These are phyloP conservation scores for Fragaria vesca DNA, from an alignment of 306 rosid species.

Conservation along the genomic window DNA sequence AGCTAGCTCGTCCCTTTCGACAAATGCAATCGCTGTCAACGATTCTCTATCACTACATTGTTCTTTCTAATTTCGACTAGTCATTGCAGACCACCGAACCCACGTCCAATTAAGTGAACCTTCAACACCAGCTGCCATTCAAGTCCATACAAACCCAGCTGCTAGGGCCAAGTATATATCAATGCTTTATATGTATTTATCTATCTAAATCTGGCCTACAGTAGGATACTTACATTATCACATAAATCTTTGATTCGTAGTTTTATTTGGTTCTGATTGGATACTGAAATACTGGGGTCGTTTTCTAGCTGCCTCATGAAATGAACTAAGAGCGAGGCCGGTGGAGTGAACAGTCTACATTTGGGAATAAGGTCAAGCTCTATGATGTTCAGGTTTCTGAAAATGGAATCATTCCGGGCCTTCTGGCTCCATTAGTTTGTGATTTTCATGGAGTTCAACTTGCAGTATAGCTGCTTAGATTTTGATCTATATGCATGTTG, in stretches of 20 bases:
- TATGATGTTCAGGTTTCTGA: neutral
- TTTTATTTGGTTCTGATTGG: neutral
- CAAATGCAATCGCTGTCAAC: constrained; percentile 9
- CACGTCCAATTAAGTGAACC: neutral
- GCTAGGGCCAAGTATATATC: neutral
- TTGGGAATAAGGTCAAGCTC: neutral
- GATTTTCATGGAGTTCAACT: neutral
- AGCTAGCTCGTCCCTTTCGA: neutral
- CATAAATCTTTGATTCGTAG: neutral
- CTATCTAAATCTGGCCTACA: neutral
- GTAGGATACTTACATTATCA: neutral
- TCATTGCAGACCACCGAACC: neutral
- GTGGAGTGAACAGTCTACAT: neutral
- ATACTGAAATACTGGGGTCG: neutral
- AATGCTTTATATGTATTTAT: neutral
- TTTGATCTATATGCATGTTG: neutral
- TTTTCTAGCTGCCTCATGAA: neutral
- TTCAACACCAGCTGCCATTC: constrained; percentile 1
- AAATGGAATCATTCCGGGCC: constrained; percentile 6
- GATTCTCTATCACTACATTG: neutral
- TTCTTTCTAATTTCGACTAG: neutral
- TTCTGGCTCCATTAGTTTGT: neutral
- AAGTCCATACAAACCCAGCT: constrained; percentile 2
- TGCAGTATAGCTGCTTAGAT: neutral
- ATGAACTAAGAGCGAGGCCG: neutral